Conservation (phyloP, 1,284 basidiomycete genomes). For the Xerocomus amazonicus region DNA sequence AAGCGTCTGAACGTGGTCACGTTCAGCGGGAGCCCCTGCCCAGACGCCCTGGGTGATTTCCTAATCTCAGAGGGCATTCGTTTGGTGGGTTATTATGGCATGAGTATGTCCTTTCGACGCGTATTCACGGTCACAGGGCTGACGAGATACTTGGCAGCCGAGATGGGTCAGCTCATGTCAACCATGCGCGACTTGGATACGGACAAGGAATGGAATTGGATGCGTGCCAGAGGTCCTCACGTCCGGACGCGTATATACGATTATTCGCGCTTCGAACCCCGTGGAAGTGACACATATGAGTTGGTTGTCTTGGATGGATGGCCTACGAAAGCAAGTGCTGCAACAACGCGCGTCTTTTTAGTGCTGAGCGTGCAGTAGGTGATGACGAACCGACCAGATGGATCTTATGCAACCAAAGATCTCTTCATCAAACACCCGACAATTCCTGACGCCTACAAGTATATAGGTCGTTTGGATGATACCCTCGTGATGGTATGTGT, state of each 20-base stretch:
- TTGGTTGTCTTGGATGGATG: constrained; percentile 54
- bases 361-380: constrained; percentile 20
- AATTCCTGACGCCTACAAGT: constrained; percentile 45
- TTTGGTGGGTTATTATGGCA: constrained; percentile 56
- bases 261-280: constrained; percentile 46
- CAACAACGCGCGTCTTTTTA: not conserved
- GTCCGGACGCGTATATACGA: constrained; percentile 26
- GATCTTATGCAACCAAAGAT: constrained; percentile 59
- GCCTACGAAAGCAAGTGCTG: constrained; percentile 43
- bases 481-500: constrained; percentile 43
- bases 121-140: not conserved
- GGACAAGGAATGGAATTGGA: constrained; percentile 63
- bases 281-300: constrained; percentile 47
- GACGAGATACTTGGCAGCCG: not conserved
- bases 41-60: constrained; percentile 54
- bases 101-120: constrained; percentile 23
- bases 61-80: constrained; percentile 50
- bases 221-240: constrained; percentile 35
- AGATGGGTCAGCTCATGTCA: constrained; percentile 40
- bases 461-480: constrained; percentile 59
- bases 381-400: constrained; percentile 53
- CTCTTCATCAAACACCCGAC: constrained; percentile 48
- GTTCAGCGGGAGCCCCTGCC: constrained; percentile 44
- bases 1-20: constrained; percentile 48
- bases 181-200: constrained; percentile 46